Percentiles rank a stretch among this genome's conserved stretches.
phyloP scores from a whole-genome alignment of 2,329 filamentous ascomycete genomes.

The Cryphonectria nitschkei region DNA sequence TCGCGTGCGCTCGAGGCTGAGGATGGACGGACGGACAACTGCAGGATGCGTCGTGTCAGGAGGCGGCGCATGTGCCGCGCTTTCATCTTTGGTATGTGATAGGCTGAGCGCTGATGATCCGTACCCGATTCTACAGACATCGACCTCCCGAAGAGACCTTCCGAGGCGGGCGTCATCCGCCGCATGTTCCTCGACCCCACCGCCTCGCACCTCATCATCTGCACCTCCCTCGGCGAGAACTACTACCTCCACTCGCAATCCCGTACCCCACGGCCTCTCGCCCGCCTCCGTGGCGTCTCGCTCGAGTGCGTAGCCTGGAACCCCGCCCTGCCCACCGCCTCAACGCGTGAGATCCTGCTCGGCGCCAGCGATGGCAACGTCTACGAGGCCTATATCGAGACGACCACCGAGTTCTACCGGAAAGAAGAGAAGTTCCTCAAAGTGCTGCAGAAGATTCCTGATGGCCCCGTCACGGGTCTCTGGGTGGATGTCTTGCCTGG shows the following conservation, averaged over 20 bases:
- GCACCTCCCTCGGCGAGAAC: conserved; percentile 90
- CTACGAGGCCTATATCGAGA: conserved; percentile 94
- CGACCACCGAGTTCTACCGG: conserved; percentile 90
- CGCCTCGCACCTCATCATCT: conserved; percentile 90
- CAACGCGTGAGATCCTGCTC: conserved; percentile 89
- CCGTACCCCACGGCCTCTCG: conserved; percentile 80
- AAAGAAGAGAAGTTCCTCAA: conserved; percentile 94
- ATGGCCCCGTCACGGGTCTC: conserved; percentile 82
- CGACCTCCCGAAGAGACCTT: conserved; percentile 90
- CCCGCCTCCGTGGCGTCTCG: conserved; percentile 79
- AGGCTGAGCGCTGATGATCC: background rate
- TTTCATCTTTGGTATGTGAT: background rate
- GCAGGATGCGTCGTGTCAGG: background rate
- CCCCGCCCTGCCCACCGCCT: conserved; percentile 87
- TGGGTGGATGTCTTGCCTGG: conserved; percentile 77
- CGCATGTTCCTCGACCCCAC: conserved; percentile 98
- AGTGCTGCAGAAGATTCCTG: conserved; percentile 77
- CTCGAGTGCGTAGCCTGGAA: conserved; percentile 96
- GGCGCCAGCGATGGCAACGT: conserved; percentile 93
- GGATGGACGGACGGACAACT: background rate
- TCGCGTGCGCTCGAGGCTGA: background rate
- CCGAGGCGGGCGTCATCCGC: conserved; percentile 88
- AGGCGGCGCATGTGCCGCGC: background rate
- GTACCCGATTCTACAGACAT: conserved; percentile 67
- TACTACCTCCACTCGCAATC: conserved; percentile 98